Percentiles rank a stretch among this genome's conserved stretches.
Conservation (phyloP, 2,329 filamentous ascomycete genomes). For the Epichloe baconii region DNA sequence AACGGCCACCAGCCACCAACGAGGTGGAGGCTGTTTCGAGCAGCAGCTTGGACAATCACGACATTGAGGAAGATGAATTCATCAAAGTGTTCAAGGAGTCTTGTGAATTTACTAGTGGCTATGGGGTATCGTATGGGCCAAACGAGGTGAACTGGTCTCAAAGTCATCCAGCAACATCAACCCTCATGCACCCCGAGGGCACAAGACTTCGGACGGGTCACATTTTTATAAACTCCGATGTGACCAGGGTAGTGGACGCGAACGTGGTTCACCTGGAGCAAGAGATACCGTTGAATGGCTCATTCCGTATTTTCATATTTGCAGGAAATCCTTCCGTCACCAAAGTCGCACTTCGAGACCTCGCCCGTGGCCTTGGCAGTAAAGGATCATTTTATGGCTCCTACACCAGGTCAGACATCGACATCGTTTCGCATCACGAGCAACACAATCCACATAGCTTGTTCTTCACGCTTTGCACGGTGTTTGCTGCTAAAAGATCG, state of each 20-base stretch:
- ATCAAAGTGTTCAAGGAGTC: conserved; percentile 81
- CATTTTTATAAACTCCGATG: conserved; percentile 63
- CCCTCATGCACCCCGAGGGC: conserved; percentile 52
- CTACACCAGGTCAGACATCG: conserved; percentile 50
- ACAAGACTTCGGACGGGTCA: conserved; percentile 60
- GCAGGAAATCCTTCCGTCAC: conserved; percentile 54
- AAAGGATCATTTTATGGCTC: conserved; percentile 59
- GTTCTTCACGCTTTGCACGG: conserved; percentile 67
- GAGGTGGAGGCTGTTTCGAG: conserved; percentile 57
- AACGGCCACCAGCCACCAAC: conserved; percentile 56
- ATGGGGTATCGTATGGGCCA: conserved; percentile 73
- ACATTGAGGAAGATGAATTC: conserved; percentile 53
- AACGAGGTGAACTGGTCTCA: conserved; percentile 78
- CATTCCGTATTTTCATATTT: conserved; percentile 78
- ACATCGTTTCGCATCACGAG: conserved; percentile 60
- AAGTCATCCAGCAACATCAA: conserved; percentile 56
- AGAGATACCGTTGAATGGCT: conserved; percentile 76
- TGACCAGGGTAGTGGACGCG: conserved; percentile 77
- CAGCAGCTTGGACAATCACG: conserved; percentile 14
- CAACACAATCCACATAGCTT: conserved; percentile 70
- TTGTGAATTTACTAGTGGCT: conserved; percentile 87
- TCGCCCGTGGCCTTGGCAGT: conserved; percentile 50
- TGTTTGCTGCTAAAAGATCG: conserved; percentile 56
- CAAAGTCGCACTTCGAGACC: conserved; percentile 52
- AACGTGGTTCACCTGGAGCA: conserved; percentile 87